Percentiles rank a stretch among this genome's conserved stretches.
phyloP scores from a whole-genome alignment of 345 rosid genomes.

The Euphorbia peplus region DNA sequence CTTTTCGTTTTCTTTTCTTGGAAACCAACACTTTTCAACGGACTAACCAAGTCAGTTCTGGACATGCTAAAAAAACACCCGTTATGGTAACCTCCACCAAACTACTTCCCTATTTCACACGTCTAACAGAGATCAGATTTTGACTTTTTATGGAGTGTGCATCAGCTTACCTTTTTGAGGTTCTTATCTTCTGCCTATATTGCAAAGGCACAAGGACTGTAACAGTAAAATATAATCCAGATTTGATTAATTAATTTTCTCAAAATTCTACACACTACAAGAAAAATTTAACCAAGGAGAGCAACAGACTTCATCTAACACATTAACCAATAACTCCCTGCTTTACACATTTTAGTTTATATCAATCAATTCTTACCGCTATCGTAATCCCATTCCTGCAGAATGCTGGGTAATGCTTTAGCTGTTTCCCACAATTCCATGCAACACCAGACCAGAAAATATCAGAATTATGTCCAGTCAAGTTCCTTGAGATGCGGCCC shows the following conservation, averaged over 20 bases:
- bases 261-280: background rate
- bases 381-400: constrained; percentile 76
- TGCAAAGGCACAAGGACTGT: background rate
- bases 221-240: background rate
- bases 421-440: constrained; percentile 92
- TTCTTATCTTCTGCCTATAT: background rate
- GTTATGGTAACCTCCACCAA: background rate
- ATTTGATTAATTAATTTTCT: background rate
- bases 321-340: constrained; percentile 1
- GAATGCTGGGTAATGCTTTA: constrained; percentile 90
- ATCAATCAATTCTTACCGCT: constrained; percentile 48
- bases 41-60: background rate
- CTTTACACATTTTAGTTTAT: background rate
- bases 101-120: background rate
- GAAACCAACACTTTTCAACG: background rate
- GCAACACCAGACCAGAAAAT: constrained; percentile 83
- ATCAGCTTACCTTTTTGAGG: background rate
- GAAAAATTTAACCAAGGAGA: background rate
- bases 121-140: background rate
- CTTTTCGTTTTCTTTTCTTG: too few species aligned
- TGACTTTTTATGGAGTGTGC: background rate
- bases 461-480: constrained; percentile 56
- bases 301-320: background rate
- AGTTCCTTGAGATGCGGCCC: constrained; percentile 50
- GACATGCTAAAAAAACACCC: background rate